Base-by-base conservation (phyloP, 2,329 filamentous ascomycete species). In the Xylaria sp. region DNA sequence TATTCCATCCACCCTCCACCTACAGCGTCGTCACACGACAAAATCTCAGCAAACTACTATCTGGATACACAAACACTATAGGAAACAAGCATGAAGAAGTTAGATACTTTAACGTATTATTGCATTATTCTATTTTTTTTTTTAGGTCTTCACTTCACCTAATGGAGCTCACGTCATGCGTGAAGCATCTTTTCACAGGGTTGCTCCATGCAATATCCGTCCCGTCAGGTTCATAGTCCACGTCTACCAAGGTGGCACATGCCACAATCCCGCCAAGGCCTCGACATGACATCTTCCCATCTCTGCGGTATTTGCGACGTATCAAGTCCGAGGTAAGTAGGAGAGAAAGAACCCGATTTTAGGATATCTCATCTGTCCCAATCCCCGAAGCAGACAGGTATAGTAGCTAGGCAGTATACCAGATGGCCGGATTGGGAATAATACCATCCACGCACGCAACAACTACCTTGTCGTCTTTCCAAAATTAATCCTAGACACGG, bases 81-180 rank as follows among this genome's bases (percentile, higher is more conserved):
- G 51, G 6, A 6, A 28, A 18, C 7, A 46, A 20, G 3, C 15
- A 33, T 41, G 3, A 10, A 58, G n/a, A 25, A 25, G 2, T 25
- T 56, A 10, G 36, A 56, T 41, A 15, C 13, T 64, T 64, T 69
- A 39, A 59, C 48, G 55, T 71, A 71, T 68, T 70, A 71, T 71
- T 64, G 66, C 63, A 69, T 71, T 71, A 68, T 68, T 62, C 63
- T 71, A 69, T 41, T 41, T 66, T 59, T n/a, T 13, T 43, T 66
- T 59, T n/a, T 13, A 15, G 13, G 13, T 60, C 28, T 20, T 18
- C 3, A 46, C 39, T 13, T 62, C 63, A 25, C 33, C 49, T 59
- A 55, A 62, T 61, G 62, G 65, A 31, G 51, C 46, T 61, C 65
- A 65, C 65, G 52, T 68, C 46, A 68, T 62, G 64, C 64, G 46